Evolutionary conservation across 768 basidiomycete species (phyloP).

Genomic region (Boletus patriciae): DNA sequence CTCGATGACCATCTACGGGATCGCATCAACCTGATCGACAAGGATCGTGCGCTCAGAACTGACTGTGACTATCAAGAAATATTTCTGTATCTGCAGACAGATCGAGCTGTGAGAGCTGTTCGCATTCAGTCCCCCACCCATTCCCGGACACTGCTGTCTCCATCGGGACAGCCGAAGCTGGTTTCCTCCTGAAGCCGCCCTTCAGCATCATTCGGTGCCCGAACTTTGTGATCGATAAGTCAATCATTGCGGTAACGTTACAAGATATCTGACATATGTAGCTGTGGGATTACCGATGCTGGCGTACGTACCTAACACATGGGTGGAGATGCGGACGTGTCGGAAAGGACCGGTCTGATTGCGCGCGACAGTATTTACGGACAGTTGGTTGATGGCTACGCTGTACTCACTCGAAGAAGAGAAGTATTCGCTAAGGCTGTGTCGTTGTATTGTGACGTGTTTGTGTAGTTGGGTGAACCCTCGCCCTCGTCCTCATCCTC

Average conservation of each 20-base stretch:
- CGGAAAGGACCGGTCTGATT: slow-evolving; percentile 61
- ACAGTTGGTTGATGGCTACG: slow-evolving; percentile 1
- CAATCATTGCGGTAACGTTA: slow-evolving; percentile 26
- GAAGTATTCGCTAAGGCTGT: slow-evolving; percentile 48
- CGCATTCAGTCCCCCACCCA: slow-evolving; percentile 52
- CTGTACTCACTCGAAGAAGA: slow-evolving; percentile 52
- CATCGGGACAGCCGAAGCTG: slow-evolving; percentile 41
- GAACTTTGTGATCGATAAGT: slow-evolving; percentile 18
- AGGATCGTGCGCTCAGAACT: slow-evolving; percentile 51
- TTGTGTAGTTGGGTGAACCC: slow-evolving; percentile 14
- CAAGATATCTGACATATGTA: slow-evolving; percentile 37
- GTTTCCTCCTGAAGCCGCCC: slow-evolving; percentile 33
- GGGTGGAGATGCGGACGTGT: slow-evolving; percentile 43
- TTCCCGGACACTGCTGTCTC: no score
- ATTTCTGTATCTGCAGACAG: slow-evolving; percentile 44
- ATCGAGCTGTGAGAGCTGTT: slow-evolving; percentile 52
- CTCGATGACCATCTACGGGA: slow-evolving; percentile 12
- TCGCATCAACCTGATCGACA: slow-evolving; percentile 32
- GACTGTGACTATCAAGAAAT: slow-evolving; percentile 36
- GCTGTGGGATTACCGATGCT: slow-evolving; percentile 28
- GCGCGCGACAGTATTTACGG: slow-evolving; percentile 57
- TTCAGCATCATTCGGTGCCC: slow-evolving; percentile 41
- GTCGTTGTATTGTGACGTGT: slow-evolving; percentile 19
- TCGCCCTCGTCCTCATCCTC: slow-evolving; percentile 1
- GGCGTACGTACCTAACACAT: slow-evolving; percentile 31